Evolutionary conservation across 345 rosid genomes (phyloP).

Genomic region (Brassica nigra): DNA sequence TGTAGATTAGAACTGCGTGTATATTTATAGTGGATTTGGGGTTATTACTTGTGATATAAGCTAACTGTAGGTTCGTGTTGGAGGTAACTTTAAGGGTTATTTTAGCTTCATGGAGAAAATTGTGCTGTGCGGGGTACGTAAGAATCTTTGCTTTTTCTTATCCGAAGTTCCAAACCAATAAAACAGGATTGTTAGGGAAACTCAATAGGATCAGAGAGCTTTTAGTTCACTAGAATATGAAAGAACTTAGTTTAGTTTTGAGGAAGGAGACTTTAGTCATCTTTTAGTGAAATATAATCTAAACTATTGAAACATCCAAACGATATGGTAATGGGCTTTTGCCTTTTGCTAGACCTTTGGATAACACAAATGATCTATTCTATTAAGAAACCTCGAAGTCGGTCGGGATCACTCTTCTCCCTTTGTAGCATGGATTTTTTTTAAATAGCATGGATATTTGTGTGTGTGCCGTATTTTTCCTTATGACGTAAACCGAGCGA

Average conservation of each 20-base stretch:
- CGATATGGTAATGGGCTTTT: background rate
- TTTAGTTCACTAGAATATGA: background rate
- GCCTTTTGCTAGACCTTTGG: background rate
- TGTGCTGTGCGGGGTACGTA: constrained; percentile 35
- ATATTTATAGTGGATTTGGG: constrained; percentile 48
- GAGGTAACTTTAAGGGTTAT: constrained; percentile 41
- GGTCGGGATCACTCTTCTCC: background rate
- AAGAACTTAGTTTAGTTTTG: background rate
- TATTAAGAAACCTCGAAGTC: background rate
- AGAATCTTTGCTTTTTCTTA: constrained; percentile 37
- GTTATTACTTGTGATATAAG: constrained; percentile 40
- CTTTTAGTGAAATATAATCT: background rate
- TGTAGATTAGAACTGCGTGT: background rate
- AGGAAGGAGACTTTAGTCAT: background rate
- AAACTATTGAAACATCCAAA: background rate
- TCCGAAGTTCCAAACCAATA: constrained; percentile 11
- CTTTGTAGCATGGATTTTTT: background rate
- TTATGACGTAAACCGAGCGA: background rate
- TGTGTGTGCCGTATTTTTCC: too few relatives aligned
- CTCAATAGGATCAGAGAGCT: background rate
- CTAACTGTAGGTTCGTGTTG: constrained; percentile 47
- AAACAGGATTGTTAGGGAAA: background rate
- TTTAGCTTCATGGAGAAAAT: constrained; percentile 34
- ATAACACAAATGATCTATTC: background rate
- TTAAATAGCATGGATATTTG: too few relatives aligned